These are phyloP conservation scores for Lunasporangiospora selenospora DNA, from an alignment of 192 early-diverging fungal species.

Conservation along the genomic window DNA sequence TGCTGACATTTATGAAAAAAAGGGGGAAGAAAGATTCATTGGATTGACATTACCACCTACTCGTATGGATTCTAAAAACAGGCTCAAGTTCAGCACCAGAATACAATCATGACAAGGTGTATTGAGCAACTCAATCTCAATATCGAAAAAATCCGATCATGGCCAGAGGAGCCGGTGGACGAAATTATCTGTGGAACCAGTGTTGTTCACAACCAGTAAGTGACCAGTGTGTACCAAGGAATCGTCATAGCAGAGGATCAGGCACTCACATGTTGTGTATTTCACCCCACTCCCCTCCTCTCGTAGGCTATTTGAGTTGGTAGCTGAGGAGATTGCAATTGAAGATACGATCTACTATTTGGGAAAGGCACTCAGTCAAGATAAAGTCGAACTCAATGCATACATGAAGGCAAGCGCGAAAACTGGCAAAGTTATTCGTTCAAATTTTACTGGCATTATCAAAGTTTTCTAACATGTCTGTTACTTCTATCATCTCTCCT, in stretches of 20 bases:
- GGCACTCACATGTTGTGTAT: background rate
- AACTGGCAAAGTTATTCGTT: too few relatives aligned
- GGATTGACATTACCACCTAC: background rate
- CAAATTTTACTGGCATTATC: too few relatives aligned
- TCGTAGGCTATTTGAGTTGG: conserved; percentile 83
- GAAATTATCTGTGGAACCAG: conserved; percentile 65
- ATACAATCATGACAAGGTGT: conserved; percentile 66
- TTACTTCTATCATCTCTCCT: background rate
- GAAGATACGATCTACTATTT: conserved; percentile 89
- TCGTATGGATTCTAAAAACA: conserved; percentile 28
- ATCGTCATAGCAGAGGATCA: background rate
- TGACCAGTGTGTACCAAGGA: conserved; percentile 16
- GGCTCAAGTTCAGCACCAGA: conserved; percentile 70
- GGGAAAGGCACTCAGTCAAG: conserved; percentile 78
- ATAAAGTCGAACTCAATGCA: conserved; percentile 69
- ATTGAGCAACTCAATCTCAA: conserved; percentile 62
- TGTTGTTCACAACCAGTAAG: conserved; percentile 76
- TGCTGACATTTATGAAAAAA: too few relatives aligned
- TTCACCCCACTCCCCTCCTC: conserved; percentile 31
- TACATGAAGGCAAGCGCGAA: conserved; percentile 91
- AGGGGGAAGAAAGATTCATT: too few relatives aligned
- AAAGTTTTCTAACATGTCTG: background rate
- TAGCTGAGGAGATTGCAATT: conserved; percentile 89
- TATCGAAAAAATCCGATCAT: conserved; percentile 55
- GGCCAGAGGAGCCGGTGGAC: conserved; percentile 72